A percentile compares a stretch with the other conserved stretches of the same genome.
phyloP scores from a whole-genome alignment of 495 filamentous ascomycete species.

The Letharia columbiana region DNA sequence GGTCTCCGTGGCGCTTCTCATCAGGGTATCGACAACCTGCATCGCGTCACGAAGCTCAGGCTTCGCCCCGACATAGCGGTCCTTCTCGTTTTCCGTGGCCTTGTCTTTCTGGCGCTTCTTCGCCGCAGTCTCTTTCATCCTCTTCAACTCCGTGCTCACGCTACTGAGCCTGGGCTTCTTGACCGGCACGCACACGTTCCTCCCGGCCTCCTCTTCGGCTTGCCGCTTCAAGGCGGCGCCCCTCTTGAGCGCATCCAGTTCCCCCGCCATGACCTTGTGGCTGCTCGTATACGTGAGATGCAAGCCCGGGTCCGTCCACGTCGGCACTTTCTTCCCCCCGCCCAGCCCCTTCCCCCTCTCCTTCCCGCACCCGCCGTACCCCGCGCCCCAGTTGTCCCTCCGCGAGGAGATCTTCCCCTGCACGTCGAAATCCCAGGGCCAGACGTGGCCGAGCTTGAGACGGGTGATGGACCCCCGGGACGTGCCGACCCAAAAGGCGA shows the following conservation, averaged over 20 bases:
- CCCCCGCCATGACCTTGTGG: background rate
- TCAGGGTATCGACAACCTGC: background rate
- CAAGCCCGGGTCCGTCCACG: background rate
- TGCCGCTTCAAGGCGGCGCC: background rate
- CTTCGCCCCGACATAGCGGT: background rate
- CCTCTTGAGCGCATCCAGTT: background rate
- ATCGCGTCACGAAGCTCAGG: background rate
- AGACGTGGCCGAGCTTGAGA: background rate
- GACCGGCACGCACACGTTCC: background rate
- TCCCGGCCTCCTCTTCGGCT: background rate
- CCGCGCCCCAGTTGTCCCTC: constrained; percentile 5
- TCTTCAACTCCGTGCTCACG: background rate
- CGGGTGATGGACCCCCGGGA: background rate
- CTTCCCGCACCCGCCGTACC: background rate
- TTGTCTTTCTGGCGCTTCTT: background rate
- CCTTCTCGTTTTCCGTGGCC: background rate
- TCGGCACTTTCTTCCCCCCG: background rate
- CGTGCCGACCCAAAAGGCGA: background rate
- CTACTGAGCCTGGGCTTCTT: background rate
- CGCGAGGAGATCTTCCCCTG: background rate
- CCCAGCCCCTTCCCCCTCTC: background rate
- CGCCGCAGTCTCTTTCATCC: background rate
- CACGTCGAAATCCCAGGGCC: constrained; percentile 4
- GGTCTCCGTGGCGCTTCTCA: background rate
- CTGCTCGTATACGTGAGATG: constrained; percentile 2